These are phyloP conservation scores for Clausena lansium DNA, from an alignment of 345 rosid genomes.

Conservation along the genomic window DNA sequence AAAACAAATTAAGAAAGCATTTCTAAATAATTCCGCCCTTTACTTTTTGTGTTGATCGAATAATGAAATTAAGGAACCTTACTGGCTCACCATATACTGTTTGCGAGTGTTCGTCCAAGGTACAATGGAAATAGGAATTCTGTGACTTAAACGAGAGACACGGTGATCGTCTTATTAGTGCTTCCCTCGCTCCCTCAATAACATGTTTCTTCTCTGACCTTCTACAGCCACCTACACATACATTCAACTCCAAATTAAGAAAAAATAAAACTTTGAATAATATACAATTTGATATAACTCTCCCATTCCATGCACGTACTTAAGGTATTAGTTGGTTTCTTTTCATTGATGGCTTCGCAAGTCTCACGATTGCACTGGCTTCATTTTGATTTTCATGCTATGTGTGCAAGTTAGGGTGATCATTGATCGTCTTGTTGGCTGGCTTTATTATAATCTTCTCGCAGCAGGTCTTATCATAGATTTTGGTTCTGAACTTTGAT, in stretches of 20 bases:
- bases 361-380: neutral
- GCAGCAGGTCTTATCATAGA: neutral
- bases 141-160: neutral
- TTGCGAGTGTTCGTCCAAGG: too few species aligned
- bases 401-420: neutral
- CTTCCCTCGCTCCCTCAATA: neutral
- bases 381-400: neutral
- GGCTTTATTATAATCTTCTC: neutral
- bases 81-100: neutral
- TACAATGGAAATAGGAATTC: neutral
- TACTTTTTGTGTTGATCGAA: too few species aligned
- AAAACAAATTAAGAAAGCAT: too few species aligned
- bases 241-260: too few species aligned
- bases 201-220: neutral
- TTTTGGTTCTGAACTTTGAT: constrained; percentile 7
- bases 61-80: neutral
- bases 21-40: too few species aligned
- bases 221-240: neutral
- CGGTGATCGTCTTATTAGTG: neutral
- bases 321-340: neutral
- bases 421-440: neutral
- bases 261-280: neutral
- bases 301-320: neutral
- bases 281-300: neutral
- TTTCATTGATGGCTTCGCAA: neutral